A percentile compares a stretch with the other conserved stretches of the same genome.
Conservation (phyloP, 257 asterid species). For the Nicotiana undulata region DNA sequence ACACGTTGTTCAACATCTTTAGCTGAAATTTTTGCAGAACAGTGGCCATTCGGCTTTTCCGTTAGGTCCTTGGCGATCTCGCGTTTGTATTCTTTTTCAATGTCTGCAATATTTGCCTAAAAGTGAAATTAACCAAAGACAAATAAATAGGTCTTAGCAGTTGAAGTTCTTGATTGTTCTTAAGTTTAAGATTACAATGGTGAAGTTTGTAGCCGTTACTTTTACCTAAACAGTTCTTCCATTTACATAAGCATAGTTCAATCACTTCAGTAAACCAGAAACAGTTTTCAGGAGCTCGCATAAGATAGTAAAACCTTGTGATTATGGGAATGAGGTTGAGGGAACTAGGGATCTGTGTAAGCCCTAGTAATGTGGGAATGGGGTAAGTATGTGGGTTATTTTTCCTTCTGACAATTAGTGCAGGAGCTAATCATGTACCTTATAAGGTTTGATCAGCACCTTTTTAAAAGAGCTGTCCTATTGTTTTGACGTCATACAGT, state of each 20-base stretch:
- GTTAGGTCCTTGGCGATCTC: neutral
- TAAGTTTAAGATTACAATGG: neutral
- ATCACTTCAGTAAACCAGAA: neutral
- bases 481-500: neutral
- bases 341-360: neutral
- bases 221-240: neutral
- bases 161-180: neutral
- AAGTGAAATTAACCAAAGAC: neutral
- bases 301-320: neutral
- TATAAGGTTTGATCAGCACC: neutral
- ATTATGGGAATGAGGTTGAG: neutral
- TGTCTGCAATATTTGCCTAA: neutral
- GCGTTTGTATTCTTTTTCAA: neutral
- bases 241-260: neutral
- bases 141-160: neutral
- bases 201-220: neutral
- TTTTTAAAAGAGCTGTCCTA: neutral
- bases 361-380: neutral
- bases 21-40: neutral
- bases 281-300: neutral
- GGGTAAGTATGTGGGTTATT: neutral
- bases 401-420: neutral
- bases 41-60: neutral
- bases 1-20: neutral
- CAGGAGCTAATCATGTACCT: neutral